Percentiles rank a stretch among this genome's conserved stretches.
Evolutionary conservation across 129 eudicot genomes (phyloP).

Genomic region (Artemisia annua): DNA sequence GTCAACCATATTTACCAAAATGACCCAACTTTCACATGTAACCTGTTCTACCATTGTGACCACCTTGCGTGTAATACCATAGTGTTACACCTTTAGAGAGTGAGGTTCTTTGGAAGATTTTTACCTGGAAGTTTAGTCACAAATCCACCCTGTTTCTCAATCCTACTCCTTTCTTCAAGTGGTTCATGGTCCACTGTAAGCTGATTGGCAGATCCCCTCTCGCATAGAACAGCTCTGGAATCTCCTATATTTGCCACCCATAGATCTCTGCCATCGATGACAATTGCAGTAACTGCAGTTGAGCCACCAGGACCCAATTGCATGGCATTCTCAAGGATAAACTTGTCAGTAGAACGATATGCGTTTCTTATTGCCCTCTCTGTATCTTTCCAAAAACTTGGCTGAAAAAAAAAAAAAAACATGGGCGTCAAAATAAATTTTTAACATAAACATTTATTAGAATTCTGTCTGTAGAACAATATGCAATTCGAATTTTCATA

Average conservation of each 20-base stretch:
- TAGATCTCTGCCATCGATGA: slow-evolving; percentile 77
- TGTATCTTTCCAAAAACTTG: slow-evolving; percentile 73
- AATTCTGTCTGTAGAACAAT: not conserved
- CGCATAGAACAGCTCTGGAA: slow-evolving; percentile 79
- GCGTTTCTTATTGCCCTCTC: slow-evolving; percentile 64
- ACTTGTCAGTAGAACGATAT: slow-evolving; percentile 65
- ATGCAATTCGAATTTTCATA: not conserved
- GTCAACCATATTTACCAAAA: not conserved
- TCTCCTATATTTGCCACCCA: slow-evolving; percentile 92
- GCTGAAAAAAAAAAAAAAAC: slow-evolving; percentile 34
- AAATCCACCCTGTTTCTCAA: slow-evolving; percentile 85
- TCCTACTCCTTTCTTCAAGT: slow-evolving; percentile 59
- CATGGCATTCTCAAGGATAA: slow-evolving; percentile 56
- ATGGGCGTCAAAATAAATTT: not conserved
- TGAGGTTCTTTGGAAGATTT: too few species aligned
- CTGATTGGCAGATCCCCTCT: slow-evolving; percentile 65
- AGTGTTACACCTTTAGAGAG: not conserved
- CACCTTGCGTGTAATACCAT: not conserved
- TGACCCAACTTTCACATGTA: too few species aligned
- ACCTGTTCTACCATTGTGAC: not conserved
- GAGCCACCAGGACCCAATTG: slow-evolving; percentile 93
- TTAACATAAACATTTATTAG: not conserved
- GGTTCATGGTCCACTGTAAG: slow-evolving; percentile 91
- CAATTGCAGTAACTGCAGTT: slow-evolving; percentile 91
- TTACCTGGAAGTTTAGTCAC: slow-evolving; percentile 81